A percentile compares a stretch with the other conserved stretches of the same genome.
These are phyloP conservation scores for Stemphylium vesicarium DNA, from an alignment of 2,329 filamentous ascomycete species.

Conservation along the genomic window DNA sequence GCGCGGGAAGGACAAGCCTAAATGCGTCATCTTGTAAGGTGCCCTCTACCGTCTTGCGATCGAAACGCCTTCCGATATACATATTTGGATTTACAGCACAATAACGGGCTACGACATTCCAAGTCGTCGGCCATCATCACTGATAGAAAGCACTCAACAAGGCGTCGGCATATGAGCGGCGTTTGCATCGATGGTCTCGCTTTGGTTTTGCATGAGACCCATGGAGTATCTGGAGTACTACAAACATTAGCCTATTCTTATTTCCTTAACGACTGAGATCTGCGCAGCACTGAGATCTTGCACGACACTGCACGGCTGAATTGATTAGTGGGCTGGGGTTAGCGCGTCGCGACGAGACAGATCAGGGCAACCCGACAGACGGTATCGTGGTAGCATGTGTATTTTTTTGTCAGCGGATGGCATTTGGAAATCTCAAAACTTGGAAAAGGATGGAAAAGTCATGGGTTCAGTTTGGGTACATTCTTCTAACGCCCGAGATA, in stretches of 20 bases:
- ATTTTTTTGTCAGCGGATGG: conserved; percentile 16
- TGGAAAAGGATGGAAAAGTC: conserved; percentile 25
- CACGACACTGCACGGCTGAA: conserved; percentile 33
- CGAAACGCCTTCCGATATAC: conserved; percentile 21
- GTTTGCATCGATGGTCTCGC: conserved; percentile 44
- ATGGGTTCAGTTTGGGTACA: conserved; percentile 19
- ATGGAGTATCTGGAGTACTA: conserved; percentile 41
- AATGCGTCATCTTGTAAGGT: conserved; percentile 45
- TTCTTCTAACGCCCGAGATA: conserved; percentile 24
- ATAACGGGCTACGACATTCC: conserved; percentile 35
- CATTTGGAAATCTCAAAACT: conserved; percentile 10
- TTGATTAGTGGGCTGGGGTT: conserved; percentile 15
- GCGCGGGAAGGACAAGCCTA: conserved; percentile 37
- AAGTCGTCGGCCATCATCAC: conserved; percentile 30
- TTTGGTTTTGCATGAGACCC: conserved; percentile 39
- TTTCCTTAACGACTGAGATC: conserved; percentile 21
- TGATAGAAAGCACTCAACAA: conserved; percentile 40
- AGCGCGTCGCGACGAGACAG: conserved; percentile 2
- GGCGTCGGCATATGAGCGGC: conserved; percentile 48
- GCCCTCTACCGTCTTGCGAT: conserved; percentile 1
- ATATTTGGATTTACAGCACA: conserved; percentile 36
- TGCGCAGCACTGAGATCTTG: conserved; percentile 24
- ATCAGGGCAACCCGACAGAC: conserved; percentile 6
- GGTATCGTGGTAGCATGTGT: conserved; percentile 13
- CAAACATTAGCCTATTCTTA: conserved; percentile 22